Base-by-base conservation (phyloP, 805 yeast genomes). In the Saccharomyces eubayanus region DNA sequence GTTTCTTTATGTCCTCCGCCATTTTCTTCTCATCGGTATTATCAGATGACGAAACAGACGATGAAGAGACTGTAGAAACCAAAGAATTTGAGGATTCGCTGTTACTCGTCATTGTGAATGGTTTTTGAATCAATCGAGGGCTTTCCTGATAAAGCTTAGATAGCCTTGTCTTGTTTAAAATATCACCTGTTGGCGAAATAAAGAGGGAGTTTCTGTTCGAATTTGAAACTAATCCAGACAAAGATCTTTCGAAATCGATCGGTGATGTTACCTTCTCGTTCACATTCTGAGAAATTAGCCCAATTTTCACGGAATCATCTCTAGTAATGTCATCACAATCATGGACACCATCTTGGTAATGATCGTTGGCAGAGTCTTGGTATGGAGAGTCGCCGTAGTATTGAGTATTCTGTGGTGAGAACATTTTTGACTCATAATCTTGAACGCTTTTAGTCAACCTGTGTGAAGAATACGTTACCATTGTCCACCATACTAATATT, bases 131-230 rank as follows among this genome's bases (percentile, higher is more conserved):
- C 10, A 36, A 36, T 16, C 11, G 10, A 2, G 43, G 43, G 24
- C 24, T 36, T 36, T 36, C 43, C 12, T 36, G 43, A 21, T 36
- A 36, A 16, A 36, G 43, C 8, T 36, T 36, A 20, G 27, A 27
- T 21, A 27, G 21, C 36, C 30, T 29, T 45, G 49, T n/a, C 29
- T 14, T 29, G 46, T 40, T 31, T 6, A 28, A 12, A 16, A 51
- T 46, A 60, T 85, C 89, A n/a, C 83, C 85, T 0, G 94, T 87
- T 30, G 96, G 95, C 2, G 92, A 86, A 52, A 85, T 78, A 68
- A 84, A 87, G 78, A 83, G 76, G 11, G 74, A 69, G 57, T 64
- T 65, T 57, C 70, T 69, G 61, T 31, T 54, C 52, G 28, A n/a
- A 4, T 14, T 31, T 12, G 27, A 21, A 31, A 31, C 29, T 8